phyloP scores from a whole-genome alignment of 2,329 filamentous ascomycete genomes.

The Juglanconis oblonga region DNA sequence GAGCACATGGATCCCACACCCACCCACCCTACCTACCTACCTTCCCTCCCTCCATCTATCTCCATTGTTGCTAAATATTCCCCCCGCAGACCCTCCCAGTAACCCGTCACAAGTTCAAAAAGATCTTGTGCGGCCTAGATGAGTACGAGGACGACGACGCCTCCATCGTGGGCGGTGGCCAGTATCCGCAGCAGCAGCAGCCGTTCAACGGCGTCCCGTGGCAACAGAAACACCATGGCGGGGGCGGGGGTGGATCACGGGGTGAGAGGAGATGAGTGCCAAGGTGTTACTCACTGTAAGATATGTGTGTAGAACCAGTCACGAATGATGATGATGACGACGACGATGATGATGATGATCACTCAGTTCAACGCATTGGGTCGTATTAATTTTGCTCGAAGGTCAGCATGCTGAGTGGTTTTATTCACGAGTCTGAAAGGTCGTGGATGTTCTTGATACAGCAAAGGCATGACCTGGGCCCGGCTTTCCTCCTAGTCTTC shows the following conservation, averaged over 20 bases:
- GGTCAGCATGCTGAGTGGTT: too few relatives aligned
- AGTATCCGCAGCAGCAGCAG: slow-evolving; percentile 10
- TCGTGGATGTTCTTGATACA: too few relatives aligned
- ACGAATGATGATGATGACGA: neutral
- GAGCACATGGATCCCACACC: too few relatives aligned
- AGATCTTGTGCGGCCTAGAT: slow-evolving; percentile 53
- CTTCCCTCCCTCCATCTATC: neutral
- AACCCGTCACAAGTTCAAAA: slow-evolving; percentile 54
- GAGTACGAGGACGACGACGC: slow-evolving; percentile 20
- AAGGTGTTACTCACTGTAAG: neutral
- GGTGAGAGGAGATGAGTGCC: neutral
- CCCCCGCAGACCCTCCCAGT: slow-evolving; percentile 50
- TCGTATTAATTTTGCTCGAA: too few relatives aligned
- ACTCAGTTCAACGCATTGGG: neutral
- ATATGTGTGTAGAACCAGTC: neutral
- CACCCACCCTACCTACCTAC: neutral
- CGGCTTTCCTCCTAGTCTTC: too few relatives aligned
- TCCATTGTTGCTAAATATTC: neutral
- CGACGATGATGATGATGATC: neutral
- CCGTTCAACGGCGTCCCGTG: neutral
- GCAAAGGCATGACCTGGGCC: too few relatives aligned
- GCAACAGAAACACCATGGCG: neutral
- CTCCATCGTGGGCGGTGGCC: slow-evolving; percentile 2
- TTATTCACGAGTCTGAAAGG: too few relatives aligned
- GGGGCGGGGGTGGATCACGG: neutral